These are phyloP conservation scores for Penicillium soppii DNA, from an alignment of 495 filamentous ascomycete species.

Conservation along the genomic window DNA sequence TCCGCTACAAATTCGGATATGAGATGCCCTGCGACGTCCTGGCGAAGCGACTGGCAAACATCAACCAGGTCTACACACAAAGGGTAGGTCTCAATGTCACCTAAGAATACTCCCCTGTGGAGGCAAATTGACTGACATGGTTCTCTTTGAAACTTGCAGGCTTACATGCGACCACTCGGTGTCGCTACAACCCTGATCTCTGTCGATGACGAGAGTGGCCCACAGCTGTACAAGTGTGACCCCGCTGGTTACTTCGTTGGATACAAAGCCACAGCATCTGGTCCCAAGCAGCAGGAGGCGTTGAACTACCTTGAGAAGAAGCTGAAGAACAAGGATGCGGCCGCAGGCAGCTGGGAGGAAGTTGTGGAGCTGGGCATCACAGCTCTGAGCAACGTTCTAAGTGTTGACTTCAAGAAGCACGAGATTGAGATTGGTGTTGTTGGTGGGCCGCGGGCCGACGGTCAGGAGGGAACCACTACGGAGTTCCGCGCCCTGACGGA, in stretches of 20 bases:
- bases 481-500: constrained; percentile 87
- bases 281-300: constrained; percentile 97
- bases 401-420: constrained; percentile 99
- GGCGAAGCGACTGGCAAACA: constrained; percentile 95
- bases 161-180: constrained; percentile 96
- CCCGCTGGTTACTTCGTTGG: constrained; percentile 96
- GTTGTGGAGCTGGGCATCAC: constrained; percentile 96
- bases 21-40: constrained; percentile 98
- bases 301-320: constrained; percentile 98
- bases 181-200: constrained; percentile 94
- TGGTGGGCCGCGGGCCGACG: constrained; percentile 75
- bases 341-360: constrained; percentile 92
- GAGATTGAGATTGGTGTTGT: constrained; percentile 98
- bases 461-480: constrained; percentile 72
- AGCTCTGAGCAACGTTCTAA: constrained; percentile 89
- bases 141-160: constrained; percentile 49
- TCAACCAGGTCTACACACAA: constrained; percentile 99
- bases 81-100: constrained; percentile 56
- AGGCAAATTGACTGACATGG: not conserved
- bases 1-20: constrained; percentile 97
- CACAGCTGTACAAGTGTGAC: constrained; percentile 98
- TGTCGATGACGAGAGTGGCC: constrained; percentile 85
- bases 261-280: constrained; percentile 96
- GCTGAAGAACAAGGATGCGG: constrained; percentile 98
- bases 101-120: not conserved